Conservation (phyloP, 805 yeast genomes). For the Candida maesae region DNA sequence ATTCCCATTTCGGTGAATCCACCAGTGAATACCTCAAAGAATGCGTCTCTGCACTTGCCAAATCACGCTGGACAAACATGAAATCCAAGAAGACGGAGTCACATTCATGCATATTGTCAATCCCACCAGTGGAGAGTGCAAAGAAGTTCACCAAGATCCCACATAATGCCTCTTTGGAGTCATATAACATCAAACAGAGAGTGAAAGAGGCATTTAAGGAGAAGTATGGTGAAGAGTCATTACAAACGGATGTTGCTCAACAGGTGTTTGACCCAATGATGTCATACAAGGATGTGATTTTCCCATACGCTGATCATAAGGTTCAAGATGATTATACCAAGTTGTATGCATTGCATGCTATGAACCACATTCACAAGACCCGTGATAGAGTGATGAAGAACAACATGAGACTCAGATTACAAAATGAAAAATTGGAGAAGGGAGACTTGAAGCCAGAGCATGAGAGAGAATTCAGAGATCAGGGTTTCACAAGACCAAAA, state of each 20-base stretch:
- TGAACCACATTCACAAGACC: constrained; percentile 84
- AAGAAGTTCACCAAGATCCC: constrained; percentile 20
- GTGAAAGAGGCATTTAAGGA: constrained; percentile 27
- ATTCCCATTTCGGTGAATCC: constrained; percentile 63
- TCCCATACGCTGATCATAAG: constrained; percentile 50
- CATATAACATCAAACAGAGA: constrained; percentile 46
- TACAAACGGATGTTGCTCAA: constrained; percentile 43
- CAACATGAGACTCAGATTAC: constrained; percentile 50
- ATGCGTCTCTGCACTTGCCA: constrained; percentile 31
- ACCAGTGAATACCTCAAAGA: constrained; percentile 33
- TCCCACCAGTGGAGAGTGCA: constrained; percentile 24
- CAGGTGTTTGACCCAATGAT: constrained; percentile 61
- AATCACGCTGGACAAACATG: constrained; percentile 27
- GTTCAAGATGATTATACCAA: constrained; percentile 53
- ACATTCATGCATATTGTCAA: constrained; percentile 22
- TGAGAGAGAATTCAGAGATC: constrained; percentile 74
- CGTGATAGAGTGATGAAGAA: constrained; percentile 81
- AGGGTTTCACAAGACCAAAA: constrained; percentile 94
- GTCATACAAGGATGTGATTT: constrained; percentile 66
- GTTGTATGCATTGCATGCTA: constrained; percentile 62
- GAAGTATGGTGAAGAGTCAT: constrained; percentile 15
- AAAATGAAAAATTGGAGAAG: constrained; percentile 37
- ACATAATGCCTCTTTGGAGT: constrained; percentile 23
- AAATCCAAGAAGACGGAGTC: constrained; percentile 19
- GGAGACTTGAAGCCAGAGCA: constrained; percentile 35